A percentile compares a stretch with the other conserved stretches of the same genome.
phyloP scores from a whole-genome alignment of 179 eudicot species.

The Pouteria campechiana region DNA sequence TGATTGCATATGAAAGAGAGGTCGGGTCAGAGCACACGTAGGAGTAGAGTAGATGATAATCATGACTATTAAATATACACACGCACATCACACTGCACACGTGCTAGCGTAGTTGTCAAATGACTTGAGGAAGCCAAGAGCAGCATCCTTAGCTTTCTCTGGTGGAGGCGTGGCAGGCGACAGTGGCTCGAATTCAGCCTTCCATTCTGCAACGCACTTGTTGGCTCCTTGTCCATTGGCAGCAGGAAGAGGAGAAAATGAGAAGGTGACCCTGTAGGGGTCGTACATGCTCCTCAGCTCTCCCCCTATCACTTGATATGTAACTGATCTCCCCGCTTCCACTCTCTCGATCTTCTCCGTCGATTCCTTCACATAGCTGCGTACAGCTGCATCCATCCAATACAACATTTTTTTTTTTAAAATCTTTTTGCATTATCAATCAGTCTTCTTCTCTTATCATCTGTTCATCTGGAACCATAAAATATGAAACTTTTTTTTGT shows the following conservation, averaged over 20 bases:
- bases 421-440: no score
- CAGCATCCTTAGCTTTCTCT: constrained; percentile 22
- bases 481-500: no score
- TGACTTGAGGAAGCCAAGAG: constrained; percentile 12
- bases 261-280: constrained; percentile 16
- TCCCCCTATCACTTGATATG: constrained; percentile 6
- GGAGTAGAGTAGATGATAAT: no score
- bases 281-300: constrained; percentile 10
- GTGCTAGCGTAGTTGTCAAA: no score
- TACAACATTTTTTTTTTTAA: no score
- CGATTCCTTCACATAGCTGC: constrained; percentile 8
- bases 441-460: no score
- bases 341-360: constrained; percentile 8
- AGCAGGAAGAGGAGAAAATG: constrained; percentile 6
- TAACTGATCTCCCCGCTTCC: constrained; percentile 3
- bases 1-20: no score
- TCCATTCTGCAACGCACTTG: constrained; percentile 21
- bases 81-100: no score
- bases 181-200: constrained; percentile 19
- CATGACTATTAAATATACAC: no score
- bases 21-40: no score
- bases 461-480: no score
- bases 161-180: constrained; percentile 16
- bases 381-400: no score
- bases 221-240: constrained; percentile 1